Conservation (phyloP, 2,329 filamentous ascomycete species). For the Curvularia lunata region DNA sequence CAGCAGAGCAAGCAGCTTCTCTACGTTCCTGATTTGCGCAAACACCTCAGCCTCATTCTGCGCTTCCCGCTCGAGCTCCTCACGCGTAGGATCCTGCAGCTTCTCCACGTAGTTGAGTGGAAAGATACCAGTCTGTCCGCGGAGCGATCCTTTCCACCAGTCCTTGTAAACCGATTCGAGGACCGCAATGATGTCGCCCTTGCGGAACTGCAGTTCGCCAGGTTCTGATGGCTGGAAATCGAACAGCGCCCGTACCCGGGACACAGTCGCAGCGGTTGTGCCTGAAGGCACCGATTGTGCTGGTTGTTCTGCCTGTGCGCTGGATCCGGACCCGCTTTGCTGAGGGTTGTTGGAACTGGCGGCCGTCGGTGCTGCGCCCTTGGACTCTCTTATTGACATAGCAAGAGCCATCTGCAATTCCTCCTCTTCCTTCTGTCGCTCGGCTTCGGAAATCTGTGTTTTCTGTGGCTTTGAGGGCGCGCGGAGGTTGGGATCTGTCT, state of each 20-base stretch:
- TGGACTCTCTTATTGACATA: constrained; percentile 88
- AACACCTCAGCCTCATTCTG: constrained; percentile 90
- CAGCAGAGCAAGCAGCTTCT: constrained; percentile 83
- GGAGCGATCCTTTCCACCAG: constrained; percentile 97
- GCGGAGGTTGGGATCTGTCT: constrained; percentile 83
- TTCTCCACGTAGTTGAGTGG: constrained; percentile 99
- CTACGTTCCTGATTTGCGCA: constrained; percentile 77
- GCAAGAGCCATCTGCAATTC: constrained; percentile 96
- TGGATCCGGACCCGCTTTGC: constrained; percentile 35
- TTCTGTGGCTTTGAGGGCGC: constrained; percentile 93
- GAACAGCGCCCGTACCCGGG: constrained; percentile 88
- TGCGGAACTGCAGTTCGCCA: constrained; percentile 93
- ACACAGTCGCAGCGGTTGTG: constrained; percentile 95
- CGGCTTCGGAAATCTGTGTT: constrained; percentile 84
- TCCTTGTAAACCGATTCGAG: constrained; percentile 98
- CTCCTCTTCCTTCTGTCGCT: constrained; percentile 94
- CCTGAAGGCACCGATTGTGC: constrained; percentile 72
- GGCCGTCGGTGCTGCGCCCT: constrained; percentile 49
- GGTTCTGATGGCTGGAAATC: constrained; percentile 95
- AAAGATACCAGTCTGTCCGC: constrained; percentile 96
- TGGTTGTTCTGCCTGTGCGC: constrained; percentile 49
- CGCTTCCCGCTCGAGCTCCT: constrained; percentile 92
- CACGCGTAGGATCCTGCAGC: constrained; percentile 88
- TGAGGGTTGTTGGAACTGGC: constrained; percentile 52
- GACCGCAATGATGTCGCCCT: constrained; percentile 96